These are phyloP conservation scores for Plasmodium adleri DNA, from an alignment of 169 alveolate species.

Conservation along the genomic window DNA sequence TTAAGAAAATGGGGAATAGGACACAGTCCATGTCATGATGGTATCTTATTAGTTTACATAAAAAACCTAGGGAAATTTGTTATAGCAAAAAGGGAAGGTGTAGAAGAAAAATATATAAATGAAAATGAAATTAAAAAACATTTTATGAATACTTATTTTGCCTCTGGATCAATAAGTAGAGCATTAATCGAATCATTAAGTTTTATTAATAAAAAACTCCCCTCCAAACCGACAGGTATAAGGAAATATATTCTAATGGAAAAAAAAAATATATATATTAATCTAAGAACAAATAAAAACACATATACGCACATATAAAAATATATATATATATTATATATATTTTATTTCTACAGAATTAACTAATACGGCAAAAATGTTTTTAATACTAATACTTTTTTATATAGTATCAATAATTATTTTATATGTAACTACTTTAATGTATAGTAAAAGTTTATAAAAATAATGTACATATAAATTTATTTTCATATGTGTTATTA, in stretches of 20 bases:
- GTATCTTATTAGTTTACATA: slow-evolving; percentile 68
- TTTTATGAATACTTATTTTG: slow-evolving; percentile 63
- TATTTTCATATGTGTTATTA: neutral
- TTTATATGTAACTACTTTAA: slow-evolving; percentile 44
- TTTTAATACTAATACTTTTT: slow-evolving; percentile 59
- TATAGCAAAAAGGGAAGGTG: slow-evolving; percentile 74
- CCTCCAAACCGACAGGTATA: slow-evolving; percentile 69
- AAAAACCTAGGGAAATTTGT: slow-evolving; percentile 42
- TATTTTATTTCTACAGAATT: slow-evolving; percentile 22
- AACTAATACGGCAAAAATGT: slow-evolving; percentile 71
- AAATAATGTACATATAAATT: neutral
- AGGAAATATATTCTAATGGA: neutral
- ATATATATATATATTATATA: neutral
- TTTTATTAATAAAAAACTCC: slow-evolving; percentile 44
- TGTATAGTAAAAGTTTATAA: slow-evolving; percentile 25
- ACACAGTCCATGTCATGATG: slow-evolving; percentile 70
- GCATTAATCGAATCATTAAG: slow-evolving; percentile 50
- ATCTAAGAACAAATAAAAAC: neutral
- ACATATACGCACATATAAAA: neutral
- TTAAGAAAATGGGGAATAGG: slow-evolving; percentile 78
- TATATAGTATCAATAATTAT: slow-evolving; percentile 61
- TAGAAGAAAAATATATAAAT: slow-evolving; percentile 53
- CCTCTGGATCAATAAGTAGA: slow-evolving; percentile 64
- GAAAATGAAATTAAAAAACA: slow-evolving; percentile 50
- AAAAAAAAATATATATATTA: neutral